Evolutionary conservation across 2,329 filamentous ascomycete genomes (phyloP).

Genomic region (Epichloe glyceriae): DNA sequence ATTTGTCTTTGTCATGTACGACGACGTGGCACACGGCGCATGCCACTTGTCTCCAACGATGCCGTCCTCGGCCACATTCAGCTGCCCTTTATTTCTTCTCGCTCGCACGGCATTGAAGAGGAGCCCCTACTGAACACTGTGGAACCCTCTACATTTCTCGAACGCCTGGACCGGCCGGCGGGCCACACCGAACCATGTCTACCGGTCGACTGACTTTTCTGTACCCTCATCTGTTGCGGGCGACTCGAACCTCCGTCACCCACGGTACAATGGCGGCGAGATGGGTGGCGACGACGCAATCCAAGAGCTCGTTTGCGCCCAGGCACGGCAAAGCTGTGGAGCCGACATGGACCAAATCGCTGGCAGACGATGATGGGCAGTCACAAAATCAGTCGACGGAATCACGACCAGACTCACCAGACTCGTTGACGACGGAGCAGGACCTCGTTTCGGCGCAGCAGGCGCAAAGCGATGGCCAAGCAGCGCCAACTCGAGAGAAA

Average conservation of each 20-base stretch:
- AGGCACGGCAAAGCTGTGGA: slow-evolving; percentile 50
- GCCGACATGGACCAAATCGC: slow-evolving; percentile 24
- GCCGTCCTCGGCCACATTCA: background rate
- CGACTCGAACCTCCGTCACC: slow-evolving; percentile 14
- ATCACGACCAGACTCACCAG: slow-evolving; percentile 1
- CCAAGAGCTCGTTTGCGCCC: slow-evolving; percentile 34
- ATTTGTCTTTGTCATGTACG: background rate
- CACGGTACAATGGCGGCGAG: background rate
- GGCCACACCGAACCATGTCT: background rate
- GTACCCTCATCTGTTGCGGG: slow-evolving; percentile 53
- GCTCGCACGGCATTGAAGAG: background rate
- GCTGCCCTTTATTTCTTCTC: background rate
- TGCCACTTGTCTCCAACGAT: no score
- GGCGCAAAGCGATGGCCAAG: background rate
- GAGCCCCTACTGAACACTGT: background rate
- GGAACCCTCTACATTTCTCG: background rate
- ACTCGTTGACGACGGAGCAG: background rate
- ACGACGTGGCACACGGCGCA: no score
- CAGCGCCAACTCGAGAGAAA: background rate
- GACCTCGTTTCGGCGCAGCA: background rate
- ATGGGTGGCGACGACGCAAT: slow-evolving; percentile 24
- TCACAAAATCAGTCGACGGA: slow-evolving; percentile 9
- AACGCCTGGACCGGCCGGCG: background rate
- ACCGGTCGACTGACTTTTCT: slow-evolving; percentile 51
- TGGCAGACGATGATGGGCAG: background rate